phyloP scores from a whole-genome alignment of 345 rosid species.

The Eucalyptus globulus region DNA sequence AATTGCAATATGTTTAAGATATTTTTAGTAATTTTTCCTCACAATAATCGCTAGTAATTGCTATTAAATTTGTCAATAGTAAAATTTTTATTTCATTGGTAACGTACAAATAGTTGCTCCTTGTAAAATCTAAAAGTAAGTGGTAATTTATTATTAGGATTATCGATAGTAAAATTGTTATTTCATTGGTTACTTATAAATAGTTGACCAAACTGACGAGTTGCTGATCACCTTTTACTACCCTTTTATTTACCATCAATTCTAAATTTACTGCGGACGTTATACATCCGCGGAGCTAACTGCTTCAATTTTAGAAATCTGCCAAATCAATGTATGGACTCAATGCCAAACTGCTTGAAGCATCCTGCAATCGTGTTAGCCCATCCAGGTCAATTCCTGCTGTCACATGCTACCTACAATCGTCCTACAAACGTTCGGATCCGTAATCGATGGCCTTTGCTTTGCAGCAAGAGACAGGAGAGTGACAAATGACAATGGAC shows the following conservation, averaged over 20 bases:
- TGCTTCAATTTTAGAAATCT: neutral
- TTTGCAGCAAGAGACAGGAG: neutral
- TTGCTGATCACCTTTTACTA: neutral
- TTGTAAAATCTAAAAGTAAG: neutral
- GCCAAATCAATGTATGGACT: neutral
- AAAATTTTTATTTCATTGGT: neutral
- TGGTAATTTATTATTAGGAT: neutral
- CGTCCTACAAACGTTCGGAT: neutral
- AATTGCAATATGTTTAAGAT: too few relatives aligned
- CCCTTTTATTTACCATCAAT: neutral
- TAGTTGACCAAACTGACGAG: neutral
- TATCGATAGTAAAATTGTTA: neutral
- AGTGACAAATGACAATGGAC: neutral
- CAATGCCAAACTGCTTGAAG: neutral
- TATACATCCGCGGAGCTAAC: neutral
- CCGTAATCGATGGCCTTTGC: neutral
- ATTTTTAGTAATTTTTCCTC: too few relatives aligned
- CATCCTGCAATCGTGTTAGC: neutral
- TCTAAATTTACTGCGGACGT: neutral
- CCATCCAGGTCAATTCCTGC: neutral
- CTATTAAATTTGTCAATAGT: neutral
- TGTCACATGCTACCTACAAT: neutral
- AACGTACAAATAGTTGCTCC: neutral
- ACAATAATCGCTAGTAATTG: neutral
- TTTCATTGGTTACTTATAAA: neutral